phyloP scores from a whole-genome alignment of 2,329 filamentous ascomycete genomes.

The Cytospora chrysosperma region DNA sequence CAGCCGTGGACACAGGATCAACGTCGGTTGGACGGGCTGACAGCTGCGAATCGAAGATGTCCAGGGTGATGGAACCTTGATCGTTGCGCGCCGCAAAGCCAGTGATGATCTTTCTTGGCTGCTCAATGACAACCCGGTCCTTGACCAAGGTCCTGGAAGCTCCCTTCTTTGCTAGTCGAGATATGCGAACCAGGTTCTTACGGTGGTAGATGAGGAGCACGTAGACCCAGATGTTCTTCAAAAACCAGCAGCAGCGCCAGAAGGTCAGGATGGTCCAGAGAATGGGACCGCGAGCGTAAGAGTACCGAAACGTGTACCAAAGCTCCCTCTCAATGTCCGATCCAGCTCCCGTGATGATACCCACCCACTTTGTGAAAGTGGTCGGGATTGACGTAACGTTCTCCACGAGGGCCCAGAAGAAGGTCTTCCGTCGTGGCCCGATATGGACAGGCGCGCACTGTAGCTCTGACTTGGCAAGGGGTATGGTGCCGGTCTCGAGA shows the following conservation, averaged over 20 bases:
- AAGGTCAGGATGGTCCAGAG: slow-evolving; percentile 32
- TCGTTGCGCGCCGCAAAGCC: slow-evolving; percentile 33
- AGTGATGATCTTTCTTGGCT: slow-evolving; percentile 34
- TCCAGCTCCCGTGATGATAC: slow-evolving; percentile 36
- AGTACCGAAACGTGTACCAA: slow-evolving; percentile 34
- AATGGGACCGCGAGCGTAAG: slow-evolving; percentile 28
- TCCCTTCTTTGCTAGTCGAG: slow-evolving; percentile 35
- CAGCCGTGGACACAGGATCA: slow-evolving; percentile 29
- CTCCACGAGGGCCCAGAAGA: slow-evolving; percentile 24
- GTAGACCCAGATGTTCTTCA: slow-evolving; percentile 36
- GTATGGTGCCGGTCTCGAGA: slow-evolving; percentile 23
- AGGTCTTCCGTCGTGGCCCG: slow-evolving; percentile 8
- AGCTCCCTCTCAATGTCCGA: slow-evolving; percentile 38
- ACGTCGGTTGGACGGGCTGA: slow-evolving; percentile 26
- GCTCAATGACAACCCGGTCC: slow-evolving; percentile 33
- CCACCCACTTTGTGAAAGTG: slow-evolving; percentile 35
- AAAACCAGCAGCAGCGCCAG: slow-evolving; percentile 34
- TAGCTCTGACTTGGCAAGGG: slow-evolving; percentile 22
- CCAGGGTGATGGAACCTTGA: slow-evolving; percentile 29
- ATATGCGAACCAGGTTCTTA: slow-evolving; percentile 33
- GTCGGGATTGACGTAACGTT: slow-evolving; percentile 28
- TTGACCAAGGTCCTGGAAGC: slow-evolving; percentile 31
- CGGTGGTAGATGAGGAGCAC: slow-evolving; percentile 36
- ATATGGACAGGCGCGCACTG: slow-evolving; percentile 25
- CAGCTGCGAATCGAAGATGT: slow-evolving; percentile 32